Base-by-base conservation (phyloP, 306 rosid genomes). In the Fagus crenata region DNA sequence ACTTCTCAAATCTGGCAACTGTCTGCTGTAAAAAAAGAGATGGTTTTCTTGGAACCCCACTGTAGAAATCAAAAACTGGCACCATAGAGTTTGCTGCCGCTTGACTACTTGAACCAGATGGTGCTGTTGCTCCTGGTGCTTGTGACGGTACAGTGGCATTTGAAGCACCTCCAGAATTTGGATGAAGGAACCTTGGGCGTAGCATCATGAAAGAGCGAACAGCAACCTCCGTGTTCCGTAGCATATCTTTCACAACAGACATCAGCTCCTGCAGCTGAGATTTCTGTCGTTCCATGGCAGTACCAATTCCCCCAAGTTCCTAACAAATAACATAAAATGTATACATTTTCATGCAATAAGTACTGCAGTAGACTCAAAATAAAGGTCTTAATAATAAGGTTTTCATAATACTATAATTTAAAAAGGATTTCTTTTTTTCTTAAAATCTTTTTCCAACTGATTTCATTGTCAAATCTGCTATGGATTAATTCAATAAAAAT, bases 281-380 rank as follows among this genome's bases (percentile, higher is more conserved):
- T 85, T 91, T 96, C 78, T 96, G 97, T 13, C 93, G 88, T 63
- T 91, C 99, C 93, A 93, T 87, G 69, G 91, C 88, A 77, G 93
- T 85, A 81, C 91, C 79, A 60, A 92, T 93, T 83, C 98, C 99
- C n/a, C 93, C 93, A 75, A 96, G 98, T 81, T 96, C 99, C 99
- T 96, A 78, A 68, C 36, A 75, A 77, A 72, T 37, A 81, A 73
- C 71, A 81, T 40, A 51, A 70, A 69, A 84, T 37, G 58, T 41
- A 79, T 72, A 51, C 51, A 46, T 46, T 61, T 64, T 35, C 69
- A 67, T 56, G 72, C 46, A 70, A 63, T 37, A 65, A 6, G 46
- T 17, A 37, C 71, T 65, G 13, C 71, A 6, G 64, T 22, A 22
- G 33, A 56, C 4, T 15, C 2, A 13, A 33, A 61, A 61, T 33